These are phyloP conservation scores for Cladosporium colombiae DNA, from an alignment of 2,329 filamentous ascomycete genomes.

Conservation along the genomic window DNA sequence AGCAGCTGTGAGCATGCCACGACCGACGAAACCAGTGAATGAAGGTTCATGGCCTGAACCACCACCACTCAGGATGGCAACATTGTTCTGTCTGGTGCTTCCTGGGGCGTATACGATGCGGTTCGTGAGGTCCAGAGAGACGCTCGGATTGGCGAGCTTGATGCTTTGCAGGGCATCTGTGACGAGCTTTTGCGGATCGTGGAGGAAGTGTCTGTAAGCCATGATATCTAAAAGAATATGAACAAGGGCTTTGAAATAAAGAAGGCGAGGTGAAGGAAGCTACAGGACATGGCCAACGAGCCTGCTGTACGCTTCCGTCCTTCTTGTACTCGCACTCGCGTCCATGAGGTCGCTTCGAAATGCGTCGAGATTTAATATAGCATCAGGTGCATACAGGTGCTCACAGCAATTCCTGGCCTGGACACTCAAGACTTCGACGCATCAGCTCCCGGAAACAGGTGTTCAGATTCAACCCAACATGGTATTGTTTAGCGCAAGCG, in stretches of 20 bases:
- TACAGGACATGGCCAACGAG: too few relatives aligned
- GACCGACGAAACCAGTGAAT: constrained; percentile 81
- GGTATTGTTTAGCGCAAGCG: too few relatives aligned
- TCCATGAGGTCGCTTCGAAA: too few relatives aligned
- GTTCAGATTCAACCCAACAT: too few relatives aligned
- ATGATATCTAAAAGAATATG: not conserved
- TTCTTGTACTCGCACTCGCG: too few relatives aligned
- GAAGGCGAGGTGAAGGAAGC: too few relatives aligned
- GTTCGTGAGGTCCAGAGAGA: constrained; percentile 74
- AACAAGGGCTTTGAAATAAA: not conserved
- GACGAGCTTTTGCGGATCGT: constrained; percentile 78
- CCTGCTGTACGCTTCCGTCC: too few relatives aligned
- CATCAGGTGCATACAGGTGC: too few relatives aligned
- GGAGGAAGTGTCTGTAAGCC: constrained; percentile 76
- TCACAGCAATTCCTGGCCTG: too few relatives aligned
- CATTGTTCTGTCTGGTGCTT: constrained; percentile 55
- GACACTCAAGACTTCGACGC: too few relatives aligned
- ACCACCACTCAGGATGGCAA: constrained; percentile 83
- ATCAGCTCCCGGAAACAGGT: too few relatives aligned
- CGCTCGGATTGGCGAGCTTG: constrained; percentile 79
- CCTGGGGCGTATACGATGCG: constrained; percentile 81
- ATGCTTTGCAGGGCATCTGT: constrained; percentile 72
- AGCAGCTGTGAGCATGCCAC: constrained; percentile 74
- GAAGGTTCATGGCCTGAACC: constrained; percentile 89
- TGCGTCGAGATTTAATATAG: too few relatives aligned